Conservation (phyloP, 768 basidiomycete genomes). For the Kwoniella sp. region DNA sequence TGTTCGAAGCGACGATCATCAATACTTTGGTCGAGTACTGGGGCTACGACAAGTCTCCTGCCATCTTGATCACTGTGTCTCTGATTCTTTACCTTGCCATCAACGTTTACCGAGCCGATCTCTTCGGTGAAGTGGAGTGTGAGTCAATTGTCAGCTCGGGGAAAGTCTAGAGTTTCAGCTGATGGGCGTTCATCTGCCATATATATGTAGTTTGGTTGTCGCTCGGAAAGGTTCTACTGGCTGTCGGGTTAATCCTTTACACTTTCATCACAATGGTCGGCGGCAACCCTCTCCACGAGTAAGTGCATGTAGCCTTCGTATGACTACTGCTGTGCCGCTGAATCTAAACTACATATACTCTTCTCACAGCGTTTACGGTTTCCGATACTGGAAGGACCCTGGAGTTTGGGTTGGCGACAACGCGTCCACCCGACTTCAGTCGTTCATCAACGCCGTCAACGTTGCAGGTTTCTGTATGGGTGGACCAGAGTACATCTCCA, state of each 20-base stretch:
- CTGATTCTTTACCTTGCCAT: conserved; percentile 19
- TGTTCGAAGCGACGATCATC: conserved; percentile 31
- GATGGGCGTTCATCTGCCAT: no score
- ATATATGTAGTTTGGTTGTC: conserved; percentile 22
- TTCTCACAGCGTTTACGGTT: conserved; percentile 13
- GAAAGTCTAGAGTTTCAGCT: no score
- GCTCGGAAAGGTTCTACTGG: conserved; percentile 58
- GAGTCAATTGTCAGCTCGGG: not conserved
- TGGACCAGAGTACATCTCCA: conserved; percentile 31
- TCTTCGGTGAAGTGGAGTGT: conserved; percentile 35
- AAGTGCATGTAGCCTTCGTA: conserved; percentile 45
- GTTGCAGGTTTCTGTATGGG: conserved; percentile 27
- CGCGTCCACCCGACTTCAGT: conserved; percentile 14
- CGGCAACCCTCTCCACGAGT: conserved; percentile 64
- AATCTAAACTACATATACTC: conserved; percentile 29
- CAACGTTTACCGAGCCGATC: conserved; percentile 28
- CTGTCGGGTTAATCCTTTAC: conserved; percentile 61
- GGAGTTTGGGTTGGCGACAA: conserved; percentile 19
- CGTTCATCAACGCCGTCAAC: conserved; percentile 25
- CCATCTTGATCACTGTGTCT: conserved; percentile 28
- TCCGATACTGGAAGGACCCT: conserved; percentile 35
- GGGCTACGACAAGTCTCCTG: conserved; percentile 20
- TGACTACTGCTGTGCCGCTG: conserved; percentile 30
- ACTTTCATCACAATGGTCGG: conserved; percentile 68
- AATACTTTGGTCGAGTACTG: conserved; percentile 35